A percentile compares a stretch with the other conserved stretches of the same genome.
These are phyloP conservation scores for Tulasnella sp. DNA, from an alignment of 768 basidiomycete species.

Conservation along the genomic window DNA sequence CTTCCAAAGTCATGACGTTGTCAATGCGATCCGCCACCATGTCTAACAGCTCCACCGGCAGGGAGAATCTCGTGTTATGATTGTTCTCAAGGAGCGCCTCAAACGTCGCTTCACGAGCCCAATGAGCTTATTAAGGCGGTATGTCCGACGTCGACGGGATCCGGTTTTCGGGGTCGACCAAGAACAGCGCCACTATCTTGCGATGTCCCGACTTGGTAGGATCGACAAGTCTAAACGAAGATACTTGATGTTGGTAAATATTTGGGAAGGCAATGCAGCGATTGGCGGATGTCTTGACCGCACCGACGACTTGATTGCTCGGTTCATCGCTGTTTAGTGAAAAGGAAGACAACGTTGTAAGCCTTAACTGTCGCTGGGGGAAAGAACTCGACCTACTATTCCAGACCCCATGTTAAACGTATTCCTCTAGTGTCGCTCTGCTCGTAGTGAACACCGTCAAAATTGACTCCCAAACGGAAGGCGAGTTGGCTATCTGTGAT, in stretches of 20 bases:
- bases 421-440: conserved; percentile 35
- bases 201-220: conserved; percentile 21
- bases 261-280: conserved; percentile 27
- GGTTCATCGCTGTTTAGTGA: background rate
- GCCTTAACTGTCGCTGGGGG: conserved; percentile 36
- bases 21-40: conserved; percentile 3
- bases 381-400: background rate
- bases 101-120: background rate
- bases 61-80: background rate
- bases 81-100: background rate
- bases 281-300: background rate
- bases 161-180: conserved; percentile 5
- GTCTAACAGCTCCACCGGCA: conserved; percentile 23
- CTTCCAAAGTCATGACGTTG: conserved; percentile 10
- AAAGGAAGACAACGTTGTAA: background rate
- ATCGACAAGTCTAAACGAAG: conserved; percentile 19
- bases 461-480: conserved; percentile 36
- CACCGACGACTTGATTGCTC: conserved; percentile 2
- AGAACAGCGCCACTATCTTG: conserved; percentile 17
- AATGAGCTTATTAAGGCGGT: conserved; percentile 12
- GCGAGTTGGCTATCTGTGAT: conserved; percentile 38
- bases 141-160: conserved; percentile 4
- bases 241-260: conserved; percentile 25
- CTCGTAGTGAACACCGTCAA: conserved; percentile 33
- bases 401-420: conserved; percentile 48